Conservation (phyloP, 2,329 filamentous ascomycete genomes). For the Lachnellula willkommii region DNA sequence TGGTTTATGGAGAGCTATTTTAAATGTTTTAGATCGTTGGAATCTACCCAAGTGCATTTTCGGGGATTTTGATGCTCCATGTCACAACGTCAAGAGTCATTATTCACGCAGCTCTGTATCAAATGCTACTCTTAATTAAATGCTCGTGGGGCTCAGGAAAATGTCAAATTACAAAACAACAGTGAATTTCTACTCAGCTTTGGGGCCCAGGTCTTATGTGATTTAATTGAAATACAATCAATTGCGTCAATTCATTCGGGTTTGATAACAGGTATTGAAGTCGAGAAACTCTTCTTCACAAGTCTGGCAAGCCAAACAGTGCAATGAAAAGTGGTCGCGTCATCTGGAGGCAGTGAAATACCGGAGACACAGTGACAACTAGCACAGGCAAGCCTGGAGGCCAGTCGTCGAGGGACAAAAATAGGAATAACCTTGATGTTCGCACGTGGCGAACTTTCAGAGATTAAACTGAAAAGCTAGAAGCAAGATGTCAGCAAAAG, state of each 20-base stretch:
- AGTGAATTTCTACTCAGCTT: neutral
- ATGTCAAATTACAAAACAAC: neutral
- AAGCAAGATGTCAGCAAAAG: slow-evolving; percentile 62
- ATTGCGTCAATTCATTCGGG: neutral
- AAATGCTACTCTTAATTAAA: too few species aligned
- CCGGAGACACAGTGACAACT: slow-evolving; percentile 64
- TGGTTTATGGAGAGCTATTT: too few species aligned
- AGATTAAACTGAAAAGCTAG: slow-evolving; percentile 87
- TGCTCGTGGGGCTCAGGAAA: too few species aligned
- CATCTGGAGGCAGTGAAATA: slow-evolving; percentile 70
- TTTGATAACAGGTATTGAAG: neutral
- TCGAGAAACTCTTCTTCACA: slow-evolving; percentile 49
- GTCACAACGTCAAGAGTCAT: too few species aligned
- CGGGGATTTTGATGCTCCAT: too few species aligned
- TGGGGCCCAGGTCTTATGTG: too few species aligned
- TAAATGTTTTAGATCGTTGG: too few species aligned
- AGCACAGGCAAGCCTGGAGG: slow-evolving; percentile 71
- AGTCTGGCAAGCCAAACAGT: slow-evolving; percentile 44
- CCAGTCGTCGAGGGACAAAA: slow-evolving; percentile 52
- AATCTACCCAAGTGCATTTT: too few species aligned
- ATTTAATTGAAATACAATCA: too few species aligned
- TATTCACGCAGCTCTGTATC: too few species aligned
- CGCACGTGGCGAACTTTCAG: slow-evolving; percentile 72
- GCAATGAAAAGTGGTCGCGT: slow-evolving; percentile 63
- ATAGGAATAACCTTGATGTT: slow-evolving; percentile 78